Evolutionary conservation across 108 stramenopile species (phyloP), one percentile per base, ranked within the genome.

Genomic region (Cylindrotheca fusiformis): DNA sequence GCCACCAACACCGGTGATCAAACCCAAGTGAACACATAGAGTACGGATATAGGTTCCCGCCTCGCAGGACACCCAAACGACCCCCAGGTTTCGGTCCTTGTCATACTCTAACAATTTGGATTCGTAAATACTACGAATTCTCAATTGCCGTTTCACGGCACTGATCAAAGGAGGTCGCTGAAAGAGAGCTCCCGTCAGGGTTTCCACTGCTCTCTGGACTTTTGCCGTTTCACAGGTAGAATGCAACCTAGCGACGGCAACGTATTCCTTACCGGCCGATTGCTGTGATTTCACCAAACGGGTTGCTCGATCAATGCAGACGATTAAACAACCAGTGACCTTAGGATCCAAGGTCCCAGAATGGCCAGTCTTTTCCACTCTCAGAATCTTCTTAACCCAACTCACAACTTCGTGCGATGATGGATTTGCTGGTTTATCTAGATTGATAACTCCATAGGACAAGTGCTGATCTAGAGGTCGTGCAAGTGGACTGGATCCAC

Each of bases 311-410:
- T 99, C 97, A 60, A 99, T 84, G 74, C 99, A 99, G n/a, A 99
- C 99, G 69, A 99, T 99, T 47, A 99, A 78, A 80, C 99, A 99
- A 21, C 99, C 99, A 0, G 99, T 99, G 12, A 99, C 99, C 80
- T 99, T 99, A 22, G 99, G 99, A 78, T 99, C 99, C 36, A 99
- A 89, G 20, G 99, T 99, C 28, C 99, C 99, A 33, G 87, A 90
- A 68, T 99, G 99, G 27, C 99, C 99, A 32, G 99, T 99, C 84
- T 99, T 99, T 65, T 99, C 98, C 25, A 98, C 98, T 21, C 99
- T 84, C 6, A 99, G 79, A 63, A 99, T 99, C 52, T 97, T 93
- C 77, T 98, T 98, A 77, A 99, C 96, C 99, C 99, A 99, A 41
- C 91, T 89, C 46, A 99, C 99, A 4, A 99, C 98, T 83, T 99